These are phyloP conservation scores for Iris macrosiphon DNA, from an alignment of 106 monocot species.

Conservation along the genomic window DNA sequence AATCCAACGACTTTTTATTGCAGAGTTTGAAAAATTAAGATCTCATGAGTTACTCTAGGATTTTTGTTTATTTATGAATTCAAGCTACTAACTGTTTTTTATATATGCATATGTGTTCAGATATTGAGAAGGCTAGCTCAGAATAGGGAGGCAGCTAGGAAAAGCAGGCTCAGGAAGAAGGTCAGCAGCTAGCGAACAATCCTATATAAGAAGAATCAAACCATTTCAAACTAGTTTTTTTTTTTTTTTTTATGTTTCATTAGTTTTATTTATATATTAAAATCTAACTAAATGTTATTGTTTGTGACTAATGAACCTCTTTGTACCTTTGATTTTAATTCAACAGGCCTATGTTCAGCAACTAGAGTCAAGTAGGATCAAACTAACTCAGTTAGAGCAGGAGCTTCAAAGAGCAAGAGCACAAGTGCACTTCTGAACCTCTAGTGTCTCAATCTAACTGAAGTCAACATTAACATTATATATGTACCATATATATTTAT, in stretches of 20 bases:
- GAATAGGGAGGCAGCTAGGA: constrained; percentile 95
- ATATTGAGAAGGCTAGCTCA: constrained; percentile 89
- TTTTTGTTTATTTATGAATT: too few species aligned
- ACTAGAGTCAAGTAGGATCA: constrained; percentile 62
- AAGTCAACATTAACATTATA: too few species aligned
- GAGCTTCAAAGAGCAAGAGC: constrained; percentile 61
- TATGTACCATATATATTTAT: not conserved
- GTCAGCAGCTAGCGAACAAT: constrained; percentile 22
- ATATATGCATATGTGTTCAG: constrained; percentile 28
- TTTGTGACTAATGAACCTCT: not conserved
- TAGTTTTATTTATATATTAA: too few species aligned
- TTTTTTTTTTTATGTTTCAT: not conserved
- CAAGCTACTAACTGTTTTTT: too few species aligned
- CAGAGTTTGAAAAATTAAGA: too few species aligned
- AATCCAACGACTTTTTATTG: too few species aligned
- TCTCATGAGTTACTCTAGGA: too few species aligned
- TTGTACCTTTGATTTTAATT: not conserved
- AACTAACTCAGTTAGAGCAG: constrained; percentile 59
- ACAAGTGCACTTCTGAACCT: constrained; percentile 21
- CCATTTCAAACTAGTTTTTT: too few species aligned
- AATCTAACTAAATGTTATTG: too few species aligned
- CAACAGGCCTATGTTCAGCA: constrained; percentile 73
- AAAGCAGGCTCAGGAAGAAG: constrained; percentile 89
- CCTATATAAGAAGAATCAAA: not conserved
- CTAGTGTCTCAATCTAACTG: not conserved